Evolutionary conservation across 1,284 basidiomycete genomes (phyloP).

Genomic region (Xerocomus amazonicus): DNA sequence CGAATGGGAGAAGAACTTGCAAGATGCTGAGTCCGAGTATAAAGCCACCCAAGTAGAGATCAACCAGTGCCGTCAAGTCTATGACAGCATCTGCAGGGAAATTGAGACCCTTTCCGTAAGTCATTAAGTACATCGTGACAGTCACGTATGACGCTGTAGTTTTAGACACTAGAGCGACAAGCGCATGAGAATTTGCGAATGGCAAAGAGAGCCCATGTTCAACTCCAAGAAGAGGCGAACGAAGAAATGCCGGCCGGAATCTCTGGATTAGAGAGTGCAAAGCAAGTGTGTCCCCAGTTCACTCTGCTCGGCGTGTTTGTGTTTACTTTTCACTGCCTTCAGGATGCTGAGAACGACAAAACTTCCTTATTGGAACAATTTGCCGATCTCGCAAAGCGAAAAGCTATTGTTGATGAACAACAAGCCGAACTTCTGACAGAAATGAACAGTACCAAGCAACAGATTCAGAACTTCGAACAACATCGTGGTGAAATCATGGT

Average conservation of each 20-base stretch:
- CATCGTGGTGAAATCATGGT: conserved; percentile 41
- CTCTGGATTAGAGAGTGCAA: conserved; percentile 58
- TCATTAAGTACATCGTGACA: background rate
- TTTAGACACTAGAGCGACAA: conserved; percentile 28
- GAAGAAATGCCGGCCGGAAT: conserved; percentile 75
- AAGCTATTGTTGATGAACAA: conserved; percentile 40
- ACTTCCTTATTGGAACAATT: conserved; percentile 48
- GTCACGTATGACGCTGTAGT: background rate
- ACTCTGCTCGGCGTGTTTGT: background rate
- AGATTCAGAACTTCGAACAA: conserved; percentile 48
- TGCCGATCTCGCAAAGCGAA: conserved; percentile 40
- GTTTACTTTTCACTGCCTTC: background rate
- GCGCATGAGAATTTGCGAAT: conserved; percentile 28
- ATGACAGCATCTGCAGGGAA: conserved; percentile 15
- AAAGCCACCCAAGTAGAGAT: conserved; percentile 19
- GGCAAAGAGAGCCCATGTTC: conserved; percentile 35
- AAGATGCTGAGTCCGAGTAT: conserved; percentile 26
- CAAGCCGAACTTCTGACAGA: conserved; percentile 41
- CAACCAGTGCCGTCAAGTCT: conserved; percentile 20
- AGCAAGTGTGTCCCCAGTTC: conserved; percentile 37
- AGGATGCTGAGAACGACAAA: conserved; percentile 60
- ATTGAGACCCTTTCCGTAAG: conserved; percentile 23
- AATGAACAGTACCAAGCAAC: conserved; percentile 42
- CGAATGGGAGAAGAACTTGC: conserved; percentile 29
- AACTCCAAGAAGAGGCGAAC: conserved; percentile 58